Evolutionary conservation across 805 yeast species (phyloP).

Genomic region (Yarrowia sp.): DNA sequence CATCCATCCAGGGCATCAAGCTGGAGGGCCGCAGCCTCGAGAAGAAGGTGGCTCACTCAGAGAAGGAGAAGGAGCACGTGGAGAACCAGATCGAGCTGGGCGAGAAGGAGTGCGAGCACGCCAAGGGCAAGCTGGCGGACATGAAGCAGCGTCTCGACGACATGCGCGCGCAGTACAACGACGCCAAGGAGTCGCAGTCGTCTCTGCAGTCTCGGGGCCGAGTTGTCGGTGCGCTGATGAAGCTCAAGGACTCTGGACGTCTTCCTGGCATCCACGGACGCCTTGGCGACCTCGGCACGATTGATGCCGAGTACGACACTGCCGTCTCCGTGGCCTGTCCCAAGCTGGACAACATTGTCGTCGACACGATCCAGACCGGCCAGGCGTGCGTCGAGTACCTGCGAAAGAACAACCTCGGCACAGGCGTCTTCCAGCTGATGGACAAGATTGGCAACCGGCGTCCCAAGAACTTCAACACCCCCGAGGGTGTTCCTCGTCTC

Average conservation of each 20-base stretch:
- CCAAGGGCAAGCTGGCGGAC: conserved; percentile 49
- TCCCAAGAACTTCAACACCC: conserved; percentile 50
- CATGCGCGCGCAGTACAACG: conserved; percentile 61
- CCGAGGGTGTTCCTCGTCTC: conserved; percentile 72
- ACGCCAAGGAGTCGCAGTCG: conserved; percentile 59
- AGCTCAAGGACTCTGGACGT: conserved; percentile 75
- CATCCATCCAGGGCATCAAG: conserved; percentile 47
- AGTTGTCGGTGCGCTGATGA: conserved; percentile 65
- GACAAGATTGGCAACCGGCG: conserved; percentile 63
- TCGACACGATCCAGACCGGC: conserved; percentile 71
- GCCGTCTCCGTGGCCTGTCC: conserved; percentile 96
- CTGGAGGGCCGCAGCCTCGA: conserved; percentile 52
- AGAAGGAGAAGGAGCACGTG: conserved; percentile 50
- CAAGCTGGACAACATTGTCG: conserved; percentile 87
- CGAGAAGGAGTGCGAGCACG: conserved; percentile 52
- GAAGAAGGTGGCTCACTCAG: conserved; percentile 46
- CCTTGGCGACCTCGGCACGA: conserved; percentile 87
- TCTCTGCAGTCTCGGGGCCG: conserved; percentile 65
- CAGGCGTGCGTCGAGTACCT: conserved; percentile 78
- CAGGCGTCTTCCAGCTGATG: conserved; percentile 81
- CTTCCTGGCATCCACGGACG: conserved; percentile 85
- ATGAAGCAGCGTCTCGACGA: conserved; percentile 54
- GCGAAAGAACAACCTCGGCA: conserved; percentile 78
- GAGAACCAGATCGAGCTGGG: conserved; percentile 58
- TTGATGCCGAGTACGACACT: conserved; percentile 83